Evolutionary conservation across 116 monocot species (phyloP), one percentile per base, ranked within the genome.

Genomic region (Iris pallida): DNA sequence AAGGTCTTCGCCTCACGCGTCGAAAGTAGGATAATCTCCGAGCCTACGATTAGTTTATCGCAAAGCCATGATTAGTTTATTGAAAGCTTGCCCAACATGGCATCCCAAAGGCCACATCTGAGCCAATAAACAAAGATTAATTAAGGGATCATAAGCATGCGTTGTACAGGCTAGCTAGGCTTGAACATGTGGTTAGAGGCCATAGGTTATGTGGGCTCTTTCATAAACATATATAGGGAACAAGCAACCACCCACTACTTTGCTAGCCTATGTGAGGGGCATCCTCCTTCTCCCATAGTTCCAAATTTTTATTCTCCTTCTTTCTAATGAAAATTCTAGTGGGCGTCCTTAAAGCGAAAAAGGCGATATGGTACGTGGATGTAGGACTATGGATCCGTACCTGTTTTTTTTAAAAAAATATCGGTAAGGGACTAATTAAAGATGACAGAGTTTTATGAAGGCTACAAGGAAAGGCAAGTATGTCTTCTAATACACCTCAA

Each of bases 41-140:
- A 20, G 19, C 16, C 7, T 30, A 30, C 2, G 30, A 30, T 3
- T 30, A 30, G 30, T 30, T 30, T 30, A 47, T 51, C 7, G 10
- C 45, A 45, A 13, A 20, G 11, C 17, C 7, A 18, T 4, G 1
- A 19, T 17, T 64, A 70, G 45, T 12, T 51, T n/a, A 43, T 16
- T 19, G 4, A 42, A 70, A 49, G 41, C 15, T 77, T 65, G 15
- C 64, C 52, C 42, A 19, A 64, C 56, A 64, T 70, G 15, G 70
- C 57, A 64, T 48, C 47, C 58, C 56, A 54, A 14, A 45, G 8
- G 41, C 41, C 49, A 51, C 52, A 42, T 69, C 42, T 16, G 56
- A 70, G 42, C 64, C 71, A 71, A 71, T 66, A 71, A 77, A 77
- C 20, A 71, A 76, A 54, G 45, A 18, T 16, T 63, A 20, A 13